Percentiles rank a stretch among this genome's conserved stretches.
Evolutionary conservation across 352 stramenopile genomes (phyloP).

Genomic region (Hyaloperonospora brassicae): DNA sequence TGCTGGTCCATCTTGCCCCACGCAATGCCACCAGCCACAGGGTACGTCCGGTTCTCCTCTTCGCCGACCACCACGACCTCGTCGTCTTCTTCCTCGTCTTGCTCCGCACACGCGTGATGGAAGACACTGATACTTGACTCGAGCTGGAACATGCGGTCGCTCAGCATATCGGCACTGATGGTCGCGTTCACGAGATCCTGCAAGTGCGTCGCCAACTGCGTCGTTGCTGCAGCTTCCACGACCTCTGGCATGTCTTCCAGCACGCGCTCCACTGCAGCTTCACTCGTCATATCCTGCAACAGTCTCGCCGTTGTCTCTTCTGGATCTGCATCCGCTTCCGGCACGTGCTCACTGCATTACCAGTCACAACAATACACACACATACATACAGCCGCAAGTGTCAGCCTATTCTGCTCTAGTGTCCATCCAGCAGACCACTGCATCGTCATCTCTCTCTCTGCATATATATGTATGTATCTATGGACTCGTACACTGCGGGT

Average conservation of each 20-base stretch:
- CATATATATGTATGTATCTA: background rate
- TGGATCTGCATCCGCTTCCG: conserved; percentile 22
- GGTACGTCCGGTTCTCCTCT: conserved; percentile 22
- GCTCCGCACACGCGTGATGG: conserved; percentile 49
- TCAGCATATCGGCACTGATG: conserved; percentile 78
- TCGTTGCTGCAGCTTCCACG: conserved; percentile 42
- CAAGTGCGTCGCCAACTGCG: conserved; percentile 33
- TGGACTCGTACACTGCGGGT: conserved; percentile 37
- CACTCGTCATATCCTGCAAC: conserved; percentile 34
- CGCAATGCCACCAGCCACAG: conserved; percentile 37
- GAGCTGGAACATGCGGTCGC: conserved; percentile 85
- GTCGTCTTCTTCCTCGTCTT: conserved; percentile 20
- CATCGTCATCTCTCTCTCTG: background rate
- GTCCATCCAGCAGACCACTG: background rate
- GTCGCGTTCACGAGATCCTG: conserved; percentile 74
- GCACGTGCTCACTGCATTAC: conserved; percentile 25
- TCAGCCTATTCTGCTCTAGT: too few species aligned
- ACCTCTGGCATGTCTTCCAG: conserved; percentile 67
- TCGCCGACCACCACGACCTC: conserved; percentile 8
- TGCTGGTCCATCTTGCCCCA: conserved; percentile 73
- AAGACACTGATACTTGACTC: conserved; percentile 73
- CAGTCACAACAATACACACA: background rate
- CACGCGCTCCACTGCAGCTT: conserved; percentile 32
- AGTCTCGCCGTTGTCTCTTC: conserved; percentile 23
- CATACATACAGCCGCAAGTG: background rate